Conservation (phyloP, 2,329 filamentous ascomycete species). For the Colletotrichum tamarilloi region DNA sequence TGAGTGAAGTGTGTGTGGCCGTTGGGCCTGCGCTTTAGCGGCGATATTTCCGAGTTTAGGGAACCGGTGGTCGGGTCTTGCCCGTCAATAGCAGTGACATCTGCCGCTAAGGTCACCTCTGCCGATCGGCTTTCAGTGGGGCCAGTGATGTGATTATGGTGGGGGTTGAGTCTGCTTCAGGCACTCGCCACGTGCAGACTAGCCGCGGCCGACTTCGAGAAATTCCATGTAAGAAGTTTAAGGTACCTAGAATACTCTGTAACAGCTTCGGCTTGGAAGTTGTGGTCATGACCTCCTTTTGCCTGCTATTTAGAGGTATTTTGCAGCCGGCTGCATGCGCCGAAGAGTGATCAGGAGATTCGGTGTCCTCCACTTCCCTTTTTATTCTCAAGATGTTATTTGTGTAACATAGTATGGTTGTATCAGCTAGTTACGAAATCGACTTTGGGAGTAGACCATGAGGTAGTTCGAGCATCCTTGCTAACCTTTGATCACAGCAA, state of each 20-base stretch:
- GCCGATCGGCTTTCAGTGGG: slow-evolving; percentile 18
- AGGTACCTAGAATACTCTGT: not conserved
- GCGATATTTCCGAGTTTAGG: slow-evolving; percentile 18
- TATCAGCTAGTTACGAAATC: not conserved
- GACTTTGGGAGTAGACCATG: not conserved
- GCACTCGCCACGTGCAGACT: slow-evolving; percentile 1
- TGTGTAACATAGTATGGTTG: not conserved
- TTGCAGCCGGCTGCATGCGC: not conserved
- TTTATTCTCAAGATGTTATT: not conserved
- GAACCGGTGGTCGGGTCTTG: slow-evolving; percentile 8
- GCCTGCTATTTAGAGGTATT: not conserved
- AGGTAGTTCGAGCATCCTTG: not conserved
- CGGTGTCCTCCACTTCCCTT: not conserved
- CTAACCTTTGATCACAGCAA: no score
- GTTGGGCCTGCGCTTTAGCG: slow-evolving; percentile 5
- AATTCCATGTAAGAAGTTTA: not conserved
- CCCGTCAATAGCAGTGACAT: slow-evolving; percentile 5
- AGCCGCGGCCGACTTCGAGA: no score
- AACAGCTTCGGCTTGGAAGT: not conserved
- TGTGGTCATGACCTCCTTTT: not conserved
- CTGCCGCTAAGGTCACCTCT: slow-evolving; percentile 3
- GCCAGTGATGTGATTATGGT: slow-evolving; percentile 15
- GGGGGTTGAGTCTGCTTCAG: not conserved
- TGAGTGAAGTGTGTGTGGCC: not conserved
- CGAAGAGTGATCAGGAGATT: not conserved